Evolutionary conservation across 106 monocot genomes (phyloP).

Genomic region (Amphibolis antarctica): DNA sequence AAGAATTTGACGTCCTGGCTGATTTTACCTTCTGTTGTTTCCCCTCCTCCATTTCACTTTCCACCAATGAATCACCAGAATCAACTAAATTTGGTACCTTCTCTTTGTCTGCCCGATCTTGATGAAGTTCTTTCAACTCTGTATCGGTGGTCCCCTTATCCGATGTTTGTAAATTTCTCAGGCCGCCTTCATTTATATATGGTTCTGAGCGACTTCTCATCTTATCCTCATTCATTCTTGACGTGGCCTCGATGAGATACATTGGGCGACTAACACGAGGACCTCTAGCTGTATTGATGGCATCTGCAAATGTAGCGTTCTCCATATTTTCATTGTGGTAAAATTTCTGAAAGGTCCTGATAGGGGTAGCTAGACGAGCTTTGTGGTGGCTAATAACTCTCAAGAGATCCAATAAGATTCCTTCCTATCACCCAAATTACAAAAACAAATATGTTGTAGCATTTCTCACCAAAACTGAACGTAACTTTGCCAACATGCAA

Average conservation of each 20-base stretch:
- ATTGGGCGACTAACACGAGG: slow-evolving; percentile 34
- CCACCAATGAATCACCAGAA: background rate
- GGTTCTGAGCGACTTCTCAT: slow-evolving; percentile 30
- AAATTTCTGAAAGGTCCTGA: slow-evolving; percentile 82
- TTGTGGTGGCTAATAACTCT: slow-evolving; percentile 83
- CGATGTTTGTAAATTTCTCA: slow-evolving; percentile 16
- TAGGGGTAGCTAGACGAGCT: slow-evolving; percentile 89
- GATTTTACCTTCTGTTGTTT: slow-evolving; percentile 1
- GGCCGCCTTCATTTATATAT: slow-evolving; percentile 33
- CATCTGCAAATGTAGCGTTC: slow-evolving; percentile 60
- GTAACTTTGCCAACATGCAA: no score
- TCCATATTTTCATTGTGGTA: slow-evolving; percentile 59
- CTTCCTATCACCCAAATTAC: slow-evolving; percentile 44
- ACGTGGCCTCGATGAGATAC: slow-evolving; percentile 53
- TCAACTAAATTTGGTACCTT: slow-evolving; percentile 5
- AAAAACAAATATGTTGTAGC: background rate
- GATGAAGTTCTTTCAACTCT: slow-evolving; percentile 10
- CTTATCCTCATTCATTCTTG: slow-evolving; percentile 47
- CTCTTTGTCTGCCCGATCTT: slow-evolving; percentile 23
- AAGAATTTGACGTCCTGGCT: slow-evolving; percentile 3
- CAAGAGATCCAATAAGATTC: slow-evolving; percentile 73
- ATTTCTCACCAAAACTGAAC: no score
- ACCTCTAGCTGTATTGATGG: slow-evolving; percentile 29
- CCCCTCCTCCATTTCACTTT: background rate
- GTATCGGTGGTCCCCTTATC: slow-evolving; percentile 23